A percentile compares a stretch with the other conserved stretches of the same genome.
These are phyloP conservation scores for Rhodofomes roseus DNA, from an alignment of 1,284 basidiomycete genomes.

Conservation along the genomic window DNA sequence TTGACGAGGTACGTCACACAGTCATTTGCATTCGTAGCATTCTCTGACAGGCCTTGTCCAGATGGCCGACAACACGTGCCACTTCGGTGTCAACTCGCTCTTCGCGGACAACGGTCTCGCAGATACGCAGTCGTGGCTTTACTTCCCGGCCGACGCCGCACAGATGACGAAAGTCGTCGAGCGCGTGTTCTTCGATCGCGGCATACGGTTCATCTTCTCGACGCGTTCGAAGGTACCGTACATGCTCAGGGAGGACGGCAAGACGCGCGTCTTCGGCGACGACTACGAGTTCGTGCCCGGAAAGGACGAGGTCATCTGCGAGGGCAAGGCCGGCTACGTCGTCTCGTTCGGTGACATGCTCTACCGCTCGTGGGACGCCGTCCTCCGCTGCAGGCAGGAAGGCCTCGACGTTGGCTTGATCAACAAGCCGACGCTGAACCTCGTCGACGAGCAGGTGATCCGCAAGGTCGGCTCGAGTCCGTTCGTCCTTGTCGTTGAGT, in stretches of 20 bases:
- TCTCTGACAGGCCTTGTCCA: slow-evolving; percentile 10
- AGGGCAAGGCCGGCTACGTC: slow-evolving; percentile 73
- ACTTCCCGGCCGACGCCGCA: slow-evolving; percentile 80
- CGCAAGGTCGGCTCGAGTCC: slow-evolving; percentile 66
- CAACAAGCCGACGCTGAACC: slow-evolving; percentile 80
- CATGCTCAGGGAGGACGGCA: slow-evolving; percentile 74
- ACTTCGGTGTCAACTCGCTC: slow-evolving; percentile 80
- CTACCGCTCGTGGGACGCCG: slow-evolving; percentile 78
- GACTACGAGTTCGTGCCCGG: slow-evolving; percentile 78
- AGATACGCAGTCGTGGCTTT: slow-evolving; percentile 74
- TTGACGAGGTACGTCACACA: slow-evolving; percentile 43
- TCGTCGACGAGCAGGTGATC: slow-evolving; percentile 76
- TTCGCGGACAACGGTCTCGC: slow-evolving; percentile 83
- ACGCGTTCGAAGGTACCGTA: slow-evolving; percentile 85
- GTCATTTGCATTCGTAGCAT: neutral
- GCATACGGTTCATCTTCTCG: slow-evolving; percentile 81
- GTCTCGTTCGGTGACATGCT: slow-evolving; percentile 81
- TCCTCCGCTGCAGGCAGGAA: slow-evolving; percentile 62
- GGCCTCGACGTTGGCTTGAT: slow-evolving; percentile 79
- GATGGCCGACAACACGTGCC: slow-evolving; percentile 86
- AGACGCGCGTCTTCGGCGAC: slow-evolving; percentile 62
- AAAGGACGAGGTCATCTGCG: slow-evolving; percentile 72
- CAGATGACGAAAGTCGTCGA: slow-evolving; percentile 79
- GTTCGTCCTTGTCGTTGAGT: slow-evolving; percentile 82
- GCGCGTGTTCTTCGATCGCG: slow-evolving; percentile 76